Evolutionary conservation across 495 filamentous ascomycete species (phyloP).

Genomic region (Aspergillus diversus): DNA sequence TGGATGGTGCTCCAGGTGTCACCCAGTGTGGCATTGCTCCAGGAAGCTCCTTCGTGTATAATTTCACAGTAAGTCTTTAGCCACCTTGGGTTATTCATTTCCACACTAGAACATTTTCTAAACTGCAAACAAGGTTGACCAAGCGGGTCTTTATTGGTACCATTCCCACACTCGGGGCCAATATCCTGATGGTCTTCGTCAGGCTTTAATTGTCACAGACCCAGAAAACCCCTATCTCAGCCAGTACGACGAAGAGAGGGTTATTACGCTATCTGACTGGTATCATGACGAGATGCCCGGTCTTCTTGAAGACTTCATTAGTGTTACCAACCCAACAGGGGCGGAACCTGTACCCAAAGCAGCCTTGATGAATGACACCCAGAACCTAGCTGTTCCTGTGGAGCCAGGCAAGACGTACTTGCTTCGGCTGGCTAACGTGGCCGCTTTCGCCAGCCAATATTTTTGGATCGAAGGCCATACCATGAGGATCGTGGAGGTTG

Average conservation of each 20-base stretch:
- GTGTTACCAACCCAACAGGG: slow-evolving; percentile 6
- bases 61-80: slow-evolving; percentile 62
- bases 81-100: neutral
- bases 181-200: slow-evolving; percentile 72
- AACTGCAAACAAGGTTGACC: slow-evolving; percentile 42
- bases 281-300: slow-evolving; percentile 54
- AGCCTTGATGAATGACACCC: slow-evolving; percentile 67
- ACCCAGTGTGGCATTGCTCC: slow-evolving; percentile 67
- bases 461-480: slow-evolving; percentile 55
- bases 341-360: slow-evolving; percentile 64
- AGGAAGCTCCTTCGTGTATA: slow-evolving; percentile 64
- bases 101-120: neutral
- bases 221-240: slow-evolving; percentile 58
- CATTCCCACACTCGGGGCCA: slow-evolving; percentile 68
- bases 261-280: slow-evolving; percentile 65
- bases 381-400: slow-evolving; percentile 39
- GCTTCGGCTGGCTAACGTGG: slow-evolving; percentile 66
- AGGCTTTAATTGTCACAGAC: slow-evolving; percentile 69
- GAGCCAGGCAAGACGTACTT: slow-evolving; percentile 56
- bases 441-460: slow-evolving; percentile 45
- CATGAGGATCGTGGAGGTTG: slow-evolving; percentile 65
- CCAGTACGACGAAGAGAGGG: slow-evolving; percentile 64
- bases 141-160: slow-evolving; percentile 78
- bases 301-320: slow-evolving; percentile 48
- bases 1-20: slow-evolving; percentile 68